Percentiles rank a stretch among this genome's conserved stretches.
These are phyloP conservation scores for Omphalea diandra DNA, from an alignment of 441 rosid genomes.

Conservation along the genomic window DNA sequence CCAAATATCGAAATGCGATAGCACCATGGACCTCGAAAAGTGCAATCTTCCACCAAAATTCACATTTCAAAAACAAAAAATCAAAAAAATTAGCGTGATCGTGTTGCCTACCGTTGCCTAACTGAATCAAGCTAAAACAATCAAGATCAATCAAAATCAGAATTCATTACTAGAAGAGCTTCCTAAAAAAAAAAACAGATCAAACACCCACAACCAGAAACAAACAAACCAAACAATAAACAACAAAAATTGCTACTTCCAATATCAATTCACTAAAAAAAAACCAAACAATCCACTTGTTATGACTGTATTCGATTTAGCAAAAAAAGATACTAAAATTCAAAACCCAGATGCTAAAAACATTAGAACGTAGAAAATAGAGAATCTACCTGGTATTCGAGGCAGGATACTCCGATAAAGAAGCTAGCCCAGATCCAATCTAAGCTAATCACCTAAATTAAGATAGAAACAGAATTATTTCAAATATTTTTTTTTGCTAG, in stretches of 20 bases:
- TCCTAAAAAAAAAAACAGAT: slow-evolving; percentile 38
- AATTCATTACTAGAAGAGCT: slow-evolving; percentile 13
- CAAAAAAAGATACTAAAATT: slow-evolving; percentile 15
- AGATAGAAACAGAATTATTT: slow-evolving; percentile 4
- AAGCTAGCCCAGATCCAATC: slow-evolving; percentile 64
- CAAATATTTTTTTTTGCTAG: slow-evolving; percentile 16
- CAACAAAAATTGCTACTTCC: slow-evolving; percentile 15
- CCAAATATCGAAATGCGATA: slow-evolving; percentile 19
- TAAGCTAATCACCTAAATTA: slow-evolving; percentile 30
- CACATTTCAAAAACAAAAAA: slow-evolving; percentile 16
- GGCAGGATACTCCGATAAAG: slow-evolving; percentile 23
- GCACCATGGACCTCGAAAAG: slow-evolving; percentile 14
- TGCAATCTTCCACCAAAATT: slow-evolving; percentile 12
- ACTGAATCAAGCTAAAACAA: slow-evolving; percentile 10
- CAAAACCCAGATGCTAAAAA: slow-evolving; percentile 29
- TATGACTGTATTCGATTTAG: slow-evolving; percentile 19
- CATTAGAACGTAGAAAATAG: background rate
- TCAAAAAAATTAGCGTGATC: slow-evolving; percentile 2
- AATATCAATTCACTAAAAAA: slow-evolving; percentile 1
- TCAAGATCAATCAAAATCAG: slow-evolving; percentile 25
- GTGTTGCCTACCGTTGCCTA: slow-evolving; percentile 12
- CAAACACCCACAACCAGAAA: slow-evolving; percentile 22
- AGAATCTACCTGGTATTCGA: slow-evolving; percentile 33
- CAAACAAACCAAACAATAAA: slow-evolving; percentile 21
- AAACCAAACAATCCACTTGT: slow-evolving; percentile 8